Percentiles rank a stretch among this genome's conserved stretches.
These are phyloP conservation scores for Neodidymelliopsis sp. DNA, from an alignment of 2,329 filamentous ascomycete genomes.

Conservation along the genomic window DNA sequence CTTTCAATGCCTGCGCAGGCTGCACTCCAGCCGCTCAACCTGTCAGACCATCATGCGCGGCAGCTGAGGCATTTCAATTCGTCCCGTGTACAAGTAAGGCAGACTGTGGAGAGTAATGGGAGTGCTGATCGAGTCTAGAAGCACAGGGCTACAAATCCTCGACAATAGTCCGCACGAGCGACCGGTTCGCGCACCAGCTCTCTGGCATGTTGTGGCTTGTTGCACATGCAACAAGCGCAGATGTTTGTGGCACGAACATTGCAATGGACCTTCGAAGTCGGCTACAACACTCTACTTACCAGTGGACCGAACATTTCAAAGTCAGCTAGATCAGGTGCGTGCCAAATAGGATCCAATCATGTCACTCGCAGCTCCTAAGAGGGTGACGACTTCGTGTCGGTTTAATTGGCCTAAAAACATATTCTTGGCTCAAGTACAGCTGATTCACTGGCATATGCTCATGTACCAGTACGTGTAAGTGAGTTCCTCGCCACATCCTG, in stretches of 20 bases:
- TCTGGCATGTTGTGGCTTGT: background rate
- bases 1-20: constrained; percentile 22
- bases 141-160: constrained; percentile 4
- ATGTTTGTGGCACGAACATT: background rate
- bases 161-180: constrained; percentile 7
- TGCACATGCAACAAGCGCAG: constrained; percentile 4
- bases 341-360: background rate
- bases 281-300: background rate
- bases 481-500: constrained; percentile 20
- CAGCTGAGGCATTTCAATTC: constrained; percentile 7
- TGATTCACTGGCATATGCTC: constrained; percentile 2
- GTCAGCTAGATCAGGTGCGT: background rate
- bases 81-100: constrained; percentile 5
- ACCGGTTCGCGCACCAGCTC: constrained; percentile 5
- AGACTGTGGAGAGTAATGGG: constrained; percentile 18
- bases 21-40: constrained; percentile 26
- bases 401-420: background rate
- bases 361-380: background rate
- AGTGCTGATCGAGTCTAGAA: constrained; percentile 19
- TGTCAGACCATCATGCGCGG: constrained; percentile 22
- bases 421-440: constrained; percentile 8
- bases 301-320: background rate
- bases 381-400: background rate
- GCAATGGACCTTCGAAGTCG: background rate
- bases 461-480: constrained; percentile 3